Evolutionary conservation across 2,329 filamentous ascomycete genomes (phyloP), one percentile per base, ranked within the genome.

Genomic region (Diaporthe ampelina): DNA sequence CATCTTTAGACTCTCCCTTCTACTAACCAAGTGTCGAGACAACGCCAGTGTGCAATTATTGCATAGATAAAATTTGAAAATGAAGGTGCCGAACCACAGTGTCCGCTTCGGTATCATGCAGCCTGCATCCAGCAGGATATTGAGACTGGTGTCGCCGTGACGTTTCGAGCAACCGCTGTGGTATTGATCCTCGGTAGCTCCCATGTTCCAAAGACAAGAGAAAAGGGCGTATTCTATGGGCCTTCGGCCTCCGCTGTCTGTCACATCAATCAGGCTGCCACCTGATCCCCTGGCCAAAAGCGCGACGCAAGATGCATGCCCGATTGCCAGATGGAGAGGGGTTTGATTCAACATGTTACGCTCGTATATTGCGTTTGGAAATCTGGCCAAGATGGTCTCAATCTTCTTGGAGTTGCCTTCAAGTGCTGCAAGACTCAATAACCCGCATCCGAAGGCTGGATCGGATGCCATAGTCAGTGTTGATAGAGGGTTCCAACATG

Each of bases 341-440:
- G 67, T 70, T 9, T 70, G 67, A 7, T 40, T 45, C 13, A 70
- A 9, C 9, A 56, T 11, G n/a, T 70, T 70, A 13, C 43, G 32
- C 50, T 70, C 67, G n/a, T 70, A 26, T 15, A 70, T 37, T 21
- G 50, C 21, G 35, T 70, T n/a, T 6, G 32, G 67, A 70, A 19
- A 45, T 17, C 45, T 40, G 9, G 9, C 32, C 48, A 70, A 21
- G 10, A 70, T 21, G 13, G 5, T 9, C 3, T 45, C 11, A 21
- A 57, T 57, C 26, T 43, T 29, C 13, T 57, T 11, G 8, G 48
- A 13, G 15, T 70, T 21, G 3, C 35, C 67, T 45, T 13, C 48
- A 48, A 70, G 52, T 70, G 67, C 67, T 29, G 67, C 52, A 19
- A 70, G 48, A 32, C 67, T 70, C 35, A 70, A 57, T 45, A 52